phyloP scores from a whole-genome alignment of 2,329 filamentous ascomycete species.

The Tolypocladium ovalisporum region DNA sequence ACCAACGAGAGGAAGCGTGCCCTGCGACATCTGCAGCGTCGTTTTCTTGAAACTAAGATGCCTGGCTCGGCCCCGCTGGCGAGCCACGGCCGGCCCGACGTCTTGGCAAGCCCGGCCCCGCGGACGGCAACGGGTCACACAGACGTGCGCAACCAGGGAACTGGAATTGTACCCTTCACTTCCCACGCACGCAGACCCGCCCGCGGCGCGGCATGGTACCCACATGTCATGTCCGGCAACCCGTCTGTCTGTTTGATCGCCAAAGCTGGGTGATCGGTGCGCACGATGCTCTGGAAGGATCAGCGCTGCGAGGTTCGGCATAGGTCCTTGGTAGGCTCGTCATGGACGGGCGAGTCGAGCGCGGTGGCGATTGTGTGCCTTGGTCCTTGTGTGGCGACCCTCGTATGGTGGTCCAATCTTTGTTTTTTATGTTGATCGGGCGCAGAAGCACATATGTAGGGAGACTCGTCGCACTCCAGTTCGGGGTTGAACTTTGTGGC shows the following conservation, averaged over 20 bases:
- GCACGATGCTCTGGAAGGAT: neutral
- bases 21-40: neutral
- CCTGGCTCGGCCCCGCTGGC: neutral
- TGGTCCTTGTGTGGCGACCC: too few species aligned
- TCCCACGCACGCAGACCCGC: neutral
- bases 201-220: neutral
- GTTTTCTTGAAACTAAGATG: neutral
- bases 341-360: too few species aligned
- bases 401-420: too few species aligned
- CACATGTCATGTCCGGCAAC: neutral
- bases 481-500: too few species aligned
- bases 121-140: neutral
- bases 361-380: too few species aligned
- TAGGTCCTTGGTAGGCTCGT: too few species aligned
- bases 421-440: too few species aligned
- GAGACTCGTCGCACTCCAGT: too few species aligned
- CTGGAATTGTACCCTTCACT: neutral
- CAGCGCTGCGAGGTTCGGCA: neutral
- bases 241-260: neutral
- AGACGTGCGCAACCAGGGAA: neutral
- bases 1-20: neutral
- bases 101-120: neutral
- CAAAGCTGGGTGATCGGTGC: neutral
- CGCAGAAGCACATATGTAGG: too few species aligned
- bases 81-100: neutral